Evolutionary conservation across 1,284 basidiomycete species (phyloP), one percentile per base, ranked within the genome.

Genomic region (Cerrena zonata): DNA sequence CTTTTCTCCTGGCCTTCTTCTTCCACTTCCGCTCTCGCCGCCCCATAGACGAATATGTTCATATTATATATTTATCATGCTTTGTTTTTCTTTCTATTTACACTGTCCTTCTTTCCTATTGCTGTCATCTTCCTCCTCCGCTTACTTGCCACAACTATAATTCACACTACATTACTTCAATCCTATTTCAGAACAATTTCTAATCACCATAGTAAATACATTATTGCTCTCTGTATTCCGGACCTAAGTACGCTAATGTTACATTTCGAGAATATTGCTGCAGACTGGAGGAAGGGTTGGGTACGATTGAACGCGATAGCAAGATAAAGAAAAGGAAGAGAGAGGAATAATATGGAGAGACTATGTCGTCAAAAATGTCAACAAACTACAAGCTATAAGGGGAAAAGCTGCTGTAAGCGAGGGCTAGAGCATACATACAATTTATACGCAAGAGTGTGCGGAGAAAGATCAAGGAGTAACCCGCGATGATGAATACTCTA

Each of bases 401-500:
- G n/a, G n/a, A n/a, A n/a, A n/a, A n/a, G n/a, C n/a, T n/a, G n/a
- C n/a, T n/a, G n/a, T n/a, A n/a, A n/a, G n/a, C n/a, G n/a, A n/a
- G n/a, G n/a, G n/a, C n/a, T n/a, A n/a, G n/a, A 49, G 48, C 41
- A 43, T 30, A 30, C 48, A 44, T 18, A 25, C 23, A 50, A 46
- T 7, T 34, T 22, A 49, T 44, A 48, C 42, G 47, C 41, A 49
- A 42, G 45, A 30, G 19, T 24, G 22, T 22, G 39, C 10, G 21
- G 45, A 45, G 45, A 45, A 21, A 42, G 37, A 48, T 49, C 46
- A 22, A 15, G 15, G 39, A 19, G 56, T 61, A 52, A 58, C 56
- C 54, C 55, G n/a, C n/a, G n/a, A n/a, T n/a, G n/a, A n/a, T n/a
- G n/a, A n/a, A 51, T 53, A 49, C 49, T 30, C 79, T 69, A 88